Evolutionary conservation across 306 rosid species (phyloP), one percentile per base, ranked within the genome.

Genomic region (Citrullus amarus): DNA sequence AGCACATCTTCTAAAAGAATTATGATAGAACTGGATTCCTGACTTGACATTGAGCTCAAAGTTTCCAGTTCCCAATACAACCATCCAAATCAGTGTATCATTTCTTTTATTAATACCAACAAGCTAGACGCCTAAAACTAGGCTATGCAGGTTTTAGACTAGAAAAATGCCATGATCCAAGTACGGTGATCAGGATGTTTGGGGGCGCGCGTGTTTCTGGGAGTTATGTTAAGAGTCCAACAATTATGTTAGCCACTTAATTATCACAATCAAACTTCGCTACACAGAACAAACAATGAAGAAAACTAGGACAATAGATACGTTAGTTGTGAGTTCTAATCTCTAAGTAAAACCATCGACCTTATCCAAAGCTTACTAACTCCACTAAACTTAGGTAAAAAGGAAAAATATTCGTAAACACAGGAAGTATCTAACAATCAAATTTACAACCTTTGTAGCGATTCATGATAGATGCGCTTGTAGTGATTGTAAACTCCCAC

Each of bases 401-500:
- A 10, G 50, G n/a, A 41, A 46, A 70, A 48, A 58, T 68, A 75
- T 25, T 41, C 6, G 22, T 8, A 18, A 7, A 25, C 36, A 48
- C 20, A 36, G 30, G 25, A 82, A 44, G 6, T 44, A 61, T 78
- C 6, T 78, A 79, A 79, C 81, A 65, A 72, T 84, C 22, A 79
- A 70, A 70, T 82, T 94, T 83, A 83, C 93, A 95, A 88, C 82
- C 83, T 92, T 39, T 86, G 83, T 48, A 79, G 60, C 7, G 91
- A 80, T 78, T 96, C 99, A 60, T 88, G 86, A 77, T 82, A 81
- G 74, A 96, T 82, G 68, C 99, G 91, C 92, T 92, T 91, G 79
- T 96, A 96, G 79, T 96, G 98, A 86, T 96, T 96, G 90, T 92
- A 96, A 68, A 96, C 99, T 53, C 98, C 97, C 85, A 96, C 97